A percentile compares a stretch with the other conserved stretches of the same genome.
Conservation (phyloP, 2,329 filamentous ascomycete species). For the Gaeumannomyces sp. region DNA sequence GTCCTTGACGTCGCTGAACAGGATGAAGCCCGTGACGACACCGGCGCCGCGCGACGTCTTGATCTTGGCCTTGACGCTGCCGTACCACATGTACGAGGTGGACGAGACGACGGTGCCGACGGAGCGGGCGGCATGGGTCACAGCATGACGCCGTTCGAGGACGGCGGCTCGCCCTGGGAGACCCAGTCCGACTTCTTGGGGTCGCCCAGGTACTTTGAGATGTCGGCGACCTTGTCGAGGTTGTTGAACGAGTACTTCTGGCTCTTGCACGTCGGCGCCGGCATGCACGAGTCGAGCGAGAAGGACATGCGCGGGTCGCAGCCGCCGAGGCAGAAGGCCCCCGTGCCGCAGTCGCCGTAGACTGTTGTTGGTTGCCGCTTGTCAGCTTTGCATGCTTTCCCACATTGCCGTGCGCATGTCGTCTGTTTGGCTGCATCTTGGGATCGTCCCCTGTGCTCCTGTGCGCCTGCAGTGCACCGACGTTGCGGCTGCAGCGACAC, state of each 20-base stretch:
- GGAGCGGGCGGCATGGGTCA: constrained; percentile 87
- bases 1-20: constrained; percentile 92
- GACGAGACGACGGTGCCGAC: constrained; percentile 81
- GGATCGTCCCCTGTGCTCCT: too few species aligned
- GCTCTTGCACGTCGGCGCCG: constrained; percentile 74
- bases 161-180: constrained; percentile 67
- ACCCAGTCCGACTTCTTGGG: constrained; percentile 79
- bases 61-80: constrained; percentile 78
- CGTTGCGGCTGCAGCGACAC: neutral
- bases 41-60: constrained; percentile 79
- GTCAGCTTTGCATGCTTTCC: neutral
- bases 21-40: constrained; percentile 95
- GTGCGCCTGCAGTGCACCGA: neutral
- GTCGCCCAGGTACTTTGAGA: constrained; percentile 83
- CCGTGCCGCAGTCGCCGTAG: constrained; percentile 88
- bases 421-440: neutral
- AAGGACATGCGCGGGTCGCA: constrained; percentile 86
- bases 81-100: constrained; percentile 94
- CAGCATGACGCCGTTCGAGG: constrained; percentile 63
- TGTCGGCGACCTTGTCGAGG: constrained; percentile 62
- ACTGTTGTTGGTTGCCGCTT: constrained; percentile 43
- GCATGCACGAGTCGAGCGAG: constrained; percentile 76
- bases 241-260: constrained; percentile 67
- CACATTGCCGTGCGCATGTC: neutral
- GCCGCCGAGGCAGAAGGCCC: constrained; percentile 91